Conservation (phyloP, 2,329 filamentous ascomycete species). For the Xylaria sp. region DNA sequence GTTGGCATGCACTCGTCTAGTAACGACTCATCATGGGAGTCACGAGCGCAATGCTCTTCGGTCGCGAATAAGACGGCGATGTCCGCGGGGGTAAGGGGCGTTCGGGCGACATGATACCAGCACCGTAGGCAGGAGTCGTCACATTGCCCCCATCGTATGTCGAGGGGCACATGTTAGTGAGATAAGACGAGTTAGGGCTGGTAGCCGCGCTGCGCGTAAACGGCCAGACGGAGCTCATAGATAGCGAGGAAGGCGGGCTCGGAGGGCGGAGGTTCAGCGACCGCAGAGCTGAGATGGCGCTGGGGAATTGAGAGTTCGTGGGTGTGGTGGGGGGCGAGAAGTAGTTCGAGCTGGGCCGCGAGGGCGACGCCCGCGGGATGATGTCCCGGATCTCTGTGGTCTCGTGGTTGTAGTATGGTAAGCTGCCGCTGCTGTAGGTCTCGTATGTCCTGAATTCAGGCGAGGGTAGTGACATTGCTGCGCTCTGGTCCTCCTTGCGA, state of each 20-base stretch:
- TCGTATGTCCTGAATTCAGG: conserved; percentile 30
- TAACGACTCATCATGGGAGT: conserved; percentile 53
- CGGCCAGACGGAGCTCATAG: conserved; percentile 46
- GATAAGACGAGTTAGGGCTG: conserved; percentile 51
- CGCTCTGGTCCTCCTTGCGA: conserved; percentile 47
- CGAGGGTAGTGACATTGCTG: conserved; percentile 29
- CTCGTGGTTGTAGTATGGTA: conserved; percentile 42
- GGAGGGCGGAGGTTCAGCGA: conserved; percentile 50
- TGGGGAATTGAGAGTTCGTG: conserved; percentile 42
- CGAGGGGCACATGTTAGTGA: conserved; percentile 44
- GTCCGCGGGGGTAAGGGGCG: conserved; percentile 53
- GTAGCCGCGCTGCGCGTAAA: conserved; percentile 47
- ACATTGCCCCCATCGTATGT: conserved; percentile 48
- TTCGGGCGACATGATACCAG: conserved; percentile 38
- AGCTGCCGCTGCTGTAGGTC: conserved; percentile 32
- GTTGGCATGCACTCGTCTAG: conserved; percentile 9
- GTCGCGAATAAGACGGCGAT: conserved; percentile 50
- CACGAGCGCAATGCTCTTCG: conserved; percentile 59
- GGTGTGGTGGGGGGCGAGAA: conserved; percentile 50
- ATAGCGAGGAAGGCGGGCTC: conserved; percentile 51
- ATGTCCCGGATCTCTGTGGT: conserved; percentile 55
- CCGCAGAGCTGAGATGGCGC: conserved; percentile 51
- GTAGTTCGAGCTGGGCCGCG: conserved; percentile 52
- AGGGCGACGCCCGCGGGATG: conserved; percentile 58
- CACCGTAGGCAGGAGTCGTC: conserved; percentile 31